These are phyloP conservation scores for Yamadazyma sp. DNA, from an alignment of 805 yeast species.

Conservation along the genomic window DNA sequence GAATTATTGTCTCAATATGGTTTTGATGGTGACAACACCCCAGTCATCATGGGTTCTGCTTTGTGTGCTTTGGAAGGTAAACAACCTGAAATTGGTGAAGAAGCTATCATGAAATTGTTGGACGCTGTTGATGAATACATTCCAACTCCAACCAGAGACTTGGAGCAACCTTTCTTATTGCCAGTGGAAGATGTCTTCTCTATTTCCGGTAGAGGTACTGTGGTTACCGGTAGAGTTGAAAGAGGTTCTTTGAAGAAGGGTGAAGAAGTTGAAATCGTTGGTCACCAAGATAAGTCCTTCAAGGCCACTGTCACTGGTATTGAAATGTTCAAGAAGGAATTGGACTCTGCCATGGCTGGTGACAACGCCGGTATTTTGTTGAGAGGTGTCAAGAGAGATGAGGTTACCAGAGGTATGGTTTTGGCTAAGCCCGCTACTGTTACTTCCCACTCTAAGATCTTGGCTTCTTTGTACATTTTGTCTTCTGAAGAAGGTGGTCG, in stretches of 20 bases:
- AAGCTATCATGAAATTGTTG: slow-evolving; percentile 79
- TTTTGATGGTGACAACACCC: slow-evolving; percentile 97
- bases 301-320: slow-evolving; percentile 97
- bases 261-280: slow-evolving; percentile 97
- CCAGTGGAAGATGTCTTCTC: slow-evolving; percentile 98
- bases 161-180: slow-evolving; percentile 94
- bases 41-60: slow-evolving; percentile 98
- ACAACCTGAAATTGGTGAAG: slow-evolving; percentile 87
- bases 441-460: slow-evolving; percentile 88
- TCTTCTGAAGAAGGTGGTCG: slow-evolving; percentile 99
- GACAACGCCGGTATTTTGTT: slow-evolving; percentile 97
- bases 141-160: slow-evolving; percentile 95
- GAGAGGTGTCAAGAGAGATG: slow-evolving; percentile 98
- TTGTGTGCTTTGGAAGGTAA: slow-evolving; percentile 89
- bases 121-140: slow-evolving; percentile 91
- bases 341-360: slow-evolving; percentile 97
- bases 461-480: slow-evolving; percentile 89
- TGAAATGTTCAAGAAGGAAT: slow-evolving; percentile 99
- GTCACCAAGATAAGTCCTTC: slow-evolving; percentile 79
- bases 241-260: slow-evolving; percentile 97
- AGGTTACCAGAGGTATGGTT: slow-evolving; percentile 96
- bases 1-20: slow-evolving; percentile 89
- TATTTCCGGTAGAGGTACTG: slow-evolving; percentile 99
- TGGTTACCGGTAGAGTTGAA: slow-evolving; percentile 98
- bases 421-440: slow-evolving; percentile 89